Percentiles rank a stretch among this genome's conserved stretches.
These are phyloP conservation scores for Ensete ventricosum DNA, from an alignment of 176 grass and related monocot species.

Conservation along the genomic window DNA sequence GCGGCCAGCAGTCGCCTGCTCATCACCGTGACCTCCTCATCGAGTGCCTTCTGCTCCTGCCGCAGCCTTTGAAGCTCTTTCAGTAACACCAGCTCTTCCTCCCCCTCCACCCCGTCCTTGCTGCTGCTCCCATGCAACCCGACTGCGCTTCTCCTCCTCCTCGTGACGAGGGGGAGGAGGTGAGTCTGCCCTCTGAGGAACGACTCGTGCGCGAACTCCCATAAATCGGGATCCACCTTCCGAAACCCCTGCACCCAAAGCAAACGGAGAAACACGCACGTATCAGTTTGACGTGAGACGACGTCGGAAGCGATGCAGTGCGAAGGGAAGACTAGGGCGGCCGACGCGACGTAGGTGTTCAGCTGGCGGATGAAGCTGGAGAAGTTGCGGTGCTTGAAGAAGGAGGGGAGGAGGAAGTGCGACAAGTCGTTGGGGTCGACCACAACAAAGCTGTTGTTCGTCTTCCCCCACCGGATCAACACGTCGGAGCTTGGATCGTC, in stretches of 20 bases:
- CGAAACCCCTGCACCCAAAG: slow-evolving; percentile 37
- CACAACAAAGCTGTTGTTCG: slow-evolving; percentile 66
- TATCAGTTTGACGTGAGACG: neutral
- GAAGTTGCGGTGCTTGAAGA: slow-evolving; percentile 38
- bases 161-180: slow-evolving; percentile 46
- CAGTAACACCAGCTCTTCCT: slow-evolving; percentile 9
- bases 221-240: slow-evolving; percentile 63
- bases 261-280: too few species aligned
- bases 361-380: slow-evolving; percentile 32
- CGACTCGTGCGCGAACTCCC: slow-evolving; percentile 70
- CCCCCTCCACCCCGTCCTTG: neutral
- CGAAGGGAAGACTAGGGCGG: too few species aligned
- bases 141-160: slow-evolving; percentile 25
- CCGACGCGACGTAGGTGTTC: slow-evolving; percentile 16
- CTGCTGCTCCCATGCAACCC: neutral
- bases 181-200: slow-evolving; percentile 59
- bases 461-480: slow-evolving; percentile 43
- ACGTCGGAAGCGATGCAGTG: too few species aligned
- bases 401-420: slow-evolving; percentile 50
- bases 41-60: slow-evolving; percentile 46
- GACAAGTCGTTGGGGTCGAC: slow-evolving; percentile 45
- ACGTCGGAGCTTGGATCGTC: slow-evolving; percentile 46
- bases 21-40: slow-evolving; percentile 49
- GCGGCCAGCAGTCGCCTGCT: slow-evolving; percentile 44
- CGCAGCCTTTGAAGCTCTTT: slow-evolving; percentile 39